Evolutionary conservation across 768 basidiomycete species (phyloP).

Genomic region (Auriculariales sp.): DNA sequence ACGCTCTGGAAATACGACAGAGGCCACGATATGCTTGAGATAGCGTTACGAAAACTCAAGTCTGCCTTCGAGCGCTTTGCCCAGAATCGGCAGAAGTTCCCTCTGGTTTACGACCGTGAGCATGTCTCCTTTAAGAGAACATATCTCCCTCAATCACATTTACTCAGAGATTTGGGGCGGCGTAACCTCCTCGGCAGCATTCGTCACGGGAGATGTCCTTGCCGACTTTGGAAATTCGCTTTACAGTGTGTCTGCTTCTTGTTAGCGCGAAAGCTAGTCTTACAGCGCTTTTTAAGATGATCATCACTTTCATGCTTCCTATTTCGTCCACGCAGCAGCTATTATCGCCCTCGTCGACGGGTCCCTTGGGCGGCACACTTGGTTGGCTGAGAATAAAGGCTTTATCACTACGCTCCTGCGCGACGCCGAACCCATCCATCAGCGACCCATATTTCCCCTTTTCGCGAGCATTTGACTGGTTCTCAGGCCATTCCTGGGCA

Average conservation of each 20-base stretch:
- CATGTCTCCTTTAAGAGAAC: background rate
- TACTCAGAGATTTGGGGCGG: background rate
- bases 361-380: background rate
- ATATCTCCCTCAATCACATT: background rate
- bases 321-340: constrained; percentile 3
- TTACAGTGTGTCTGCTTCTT: constrained; percentile 1
- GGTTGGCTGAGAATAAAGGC: background rate
- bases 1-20: background rate
- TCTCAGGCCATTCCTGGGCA: constrained; percentile 4
- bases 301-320: constrained; percentile 3
- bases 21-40: background rate
- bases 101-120: constrained; percentile 4
- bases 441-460: constrained; percentile 2
- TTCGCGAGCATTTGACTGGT: constrained; percentile 6
- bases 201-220: constrained; percentile 1
- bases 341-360: constrained; percentile 1
- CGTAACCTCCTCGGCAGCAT: background rate
- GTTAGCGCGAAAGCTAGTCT: background rate
- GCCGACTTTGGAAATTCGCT: constrained; percentile 2
- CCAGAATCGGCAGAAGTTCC: constrained; percentile 2
- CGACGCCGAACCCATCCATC: background rate
- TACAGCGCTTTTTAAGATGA: background rate
- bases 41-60: background rate
- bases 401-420: constrained; percentile 2
- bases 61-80: constrained; percentile 1